Evolutionary conservation across 2,329 filamentous ascomycete genomes (phyloP).

Genomic region (Knoxdaviesia proteae): DNA sequence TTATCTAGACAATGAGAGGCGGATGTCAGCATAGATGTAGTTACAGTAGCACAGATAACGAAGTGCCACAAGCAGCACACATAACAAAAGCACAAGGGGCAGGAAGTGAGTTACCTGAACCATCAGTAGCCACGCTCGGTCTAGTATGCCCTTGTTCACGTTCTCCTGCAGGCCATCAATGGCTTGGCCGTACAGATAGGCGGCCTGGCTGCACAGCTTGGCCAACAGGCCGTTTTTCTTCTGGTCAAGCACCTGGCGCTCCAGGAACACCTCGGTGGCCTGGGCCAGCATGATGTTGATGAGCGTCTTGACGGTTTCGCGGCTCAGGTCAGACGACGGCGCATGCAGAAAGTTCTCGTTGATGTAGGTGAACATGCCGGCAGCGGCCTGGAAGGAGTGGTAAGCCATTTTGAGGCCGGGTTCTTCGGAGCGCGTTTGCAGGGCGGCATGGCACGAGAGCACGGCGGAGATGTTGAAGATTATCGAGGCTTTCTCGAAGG

Average conservation of each 20-base stretch:
- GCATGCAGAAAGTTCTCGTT: constrained; percentile 98
- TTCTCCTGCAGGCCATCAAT: constrained; percentile 84
- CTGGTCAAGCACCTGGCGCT: constrained; percentile 81
- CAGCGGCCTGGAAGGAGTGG: constrained; percentile 92
- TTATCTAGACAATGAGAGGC: constrained; percentile 28
- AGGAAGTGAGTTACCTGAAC: constrained; percentile 40
- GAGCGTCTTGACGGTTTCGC: constrained; percentile 86
- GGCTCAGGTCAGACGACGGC: constrained; percentile 83
- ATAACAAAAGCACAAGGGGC: background rate
- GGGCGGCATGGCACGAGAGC: constrained; percentile 81
- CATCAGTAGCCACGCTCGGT: constrained; percentile 78
- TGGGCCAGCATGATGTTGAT: constrained; percentile 89
- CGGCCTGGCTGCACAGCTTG: constrained; percentile 80
- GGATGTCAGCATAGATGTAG: constrained; percentile 1
- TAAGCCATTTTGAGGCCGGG: constrained; percentile 88
- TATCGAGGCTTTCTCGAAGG: constrained; percentile 95
- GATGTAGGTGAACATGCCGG: constrained; percentile 99
- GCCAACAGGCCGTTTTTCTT: constrained; percentile 86
- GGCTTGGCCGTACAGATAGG: constrained; percentile 71
- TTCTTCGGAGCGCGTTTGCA: constrained; percentile 83
- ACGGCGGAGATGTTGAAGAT: constrained; percentile 99
- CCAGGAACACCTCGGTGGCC: constrained; percentile 89
- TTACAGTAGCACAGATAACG: background rate
- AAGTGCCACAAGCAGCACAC: background rate
- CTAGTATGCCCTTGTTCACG: constrained; percentile 75